Evolutionary conservation across 2,329 filamentous ascomycete species (phyloP).

Genomic region (Thermoascus crustaceus): DNA sequence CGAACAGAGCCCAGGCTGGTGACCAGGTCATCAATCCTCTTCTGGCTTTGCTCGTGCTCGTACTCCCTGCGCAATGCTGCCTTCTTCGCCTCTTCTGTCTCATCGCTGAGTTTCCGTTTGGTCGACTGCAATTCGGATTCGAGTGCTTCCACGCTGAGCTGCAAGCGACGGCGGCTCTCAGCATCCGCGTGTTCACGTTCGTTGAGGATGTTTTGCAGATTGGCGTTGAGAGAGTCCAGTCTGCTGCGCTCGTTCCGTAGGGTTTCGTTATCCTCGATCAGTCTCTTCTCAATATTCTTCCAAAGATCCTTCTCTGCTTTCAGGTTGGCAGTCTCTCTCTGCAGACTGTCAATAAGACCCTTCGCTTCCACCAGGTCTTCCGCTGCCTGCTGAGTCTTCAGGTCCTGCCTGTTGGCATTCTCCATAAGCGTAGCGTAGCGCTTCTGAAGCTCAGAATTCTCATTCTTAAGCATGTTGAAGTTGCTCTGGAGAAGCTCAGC

Average conservation of each 20-base stretch:
- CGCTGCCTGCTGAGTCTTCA: constrained; percentile 81
- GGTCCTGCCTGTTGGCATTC: constrained; percentile 78
- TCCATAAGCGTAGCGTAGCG: constrained; percentile 70
- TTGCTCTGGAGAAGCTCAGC: constrained; percentile 87
- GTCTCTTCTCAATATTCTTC: constrained; percentile 84
- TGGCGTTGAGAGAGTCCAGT: constrained; percentile 72
- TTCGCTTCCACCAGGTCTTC: constrained; percentile 86
- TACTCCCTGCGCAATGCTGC: constrained; percentile 77
- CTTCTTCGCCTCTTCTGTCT: constrained; percentile 78
- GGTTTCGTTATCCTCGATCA: constrained; percentile 79
- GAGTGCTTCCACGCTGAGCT: constrained; percentile 66
- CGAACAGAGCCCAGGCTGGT: constrained; percentile 69
- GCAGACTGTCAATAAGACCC: constrained; percentile 73
- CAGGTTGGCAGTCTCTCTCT: constrained; percentile 83
- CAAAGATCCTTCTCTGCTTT: constrained; percentile 92
- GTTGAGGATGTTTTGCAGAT: constrained; percentile 81
- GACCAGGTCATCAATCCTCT: constrained; percentile 85
- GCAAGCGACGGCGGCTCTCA: constrained; percentile 71
- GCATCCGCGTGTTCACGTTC: constrained; percentile 80
- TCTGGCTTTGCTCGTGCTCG: constrained; percentile 78
- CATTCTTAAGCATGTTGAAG: constrained; percentile 70
- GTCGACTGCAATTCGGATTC: constrained; percentile 69
- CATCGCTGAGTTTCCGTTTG: constrained; percentile 75
- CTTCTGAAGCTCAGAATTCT: constrained; percentile 82
- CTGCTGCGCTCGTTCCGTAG: constrained; percentile 76